A percentile compares a stretch with the other conserved stretches of the same genome.
These are phyloP conservation scores for Medicago arabica DNA, from an alignment of 306 rosid species.

Conservation along the genomic window DNA sequence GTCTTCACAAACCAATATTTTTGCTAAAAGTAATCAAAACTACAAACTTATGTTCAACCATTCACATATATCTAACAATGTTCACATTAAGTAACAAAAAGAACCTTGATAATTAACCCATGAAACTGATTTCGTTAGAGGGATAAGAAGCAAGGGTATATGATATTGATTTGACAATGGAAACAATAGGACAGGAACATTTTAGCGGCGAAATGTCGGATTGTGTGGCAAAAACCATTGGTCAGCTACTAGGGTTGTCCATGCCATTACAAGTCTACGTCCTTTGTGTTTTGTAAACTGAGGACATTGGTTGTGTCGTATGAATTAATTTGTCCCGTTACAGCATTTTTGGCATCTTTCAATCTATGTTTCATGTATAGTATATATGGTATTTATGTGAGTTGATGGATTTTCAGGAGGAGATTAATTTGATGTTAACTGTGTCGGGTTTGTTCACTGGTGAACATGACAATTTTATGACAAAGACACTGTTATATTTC, in stretches of 20 bases:
- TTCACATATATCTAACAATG: neutral
- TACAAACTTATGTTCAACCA: neutral
- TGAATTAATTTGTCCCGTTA: constrained; percentile 37
- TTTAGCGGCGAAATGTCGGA: constrained; percentile 42
- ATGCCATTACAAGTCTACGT: constrained; percentile 36
- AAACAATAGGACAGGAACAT: constrained; percentile 46
- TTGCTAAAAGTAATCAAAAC: too few species aligned
- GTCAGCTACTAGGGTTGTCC: constrained; percentile 24
- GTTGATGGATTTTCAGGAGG: neutral
- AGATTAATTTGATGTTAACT: constrained; percentile 1
- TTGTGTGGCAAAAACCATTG: constrained; percentile 35
- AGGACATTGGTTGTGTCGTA: constrained; percentile 35
- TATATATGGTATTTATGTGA: neutral
- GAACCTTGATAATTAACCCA: neutral
- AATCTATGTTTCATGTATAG: neutral
- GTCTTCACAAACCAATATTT: too few species aligned
- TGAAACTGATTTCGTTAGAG: neutral
- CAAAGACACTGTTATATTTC: neutral
- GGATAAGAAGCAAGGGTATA: neutral
- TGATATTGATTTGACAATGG: constrained; percentile 30
- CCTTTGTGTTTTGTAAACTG: constrained; percentile 34
- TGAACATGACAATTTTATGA: constrained; percentile 9
- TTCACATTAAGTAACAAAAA: neutral
- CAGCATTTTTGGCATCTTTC: constrained; percentile 43
- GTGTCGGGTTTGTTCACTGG: neutral